These are phyloP conservation scores for Triticum monococcum DNA, from an alignment of 176 grass and related monocot species.

Conservation along the genomic window DNA sequence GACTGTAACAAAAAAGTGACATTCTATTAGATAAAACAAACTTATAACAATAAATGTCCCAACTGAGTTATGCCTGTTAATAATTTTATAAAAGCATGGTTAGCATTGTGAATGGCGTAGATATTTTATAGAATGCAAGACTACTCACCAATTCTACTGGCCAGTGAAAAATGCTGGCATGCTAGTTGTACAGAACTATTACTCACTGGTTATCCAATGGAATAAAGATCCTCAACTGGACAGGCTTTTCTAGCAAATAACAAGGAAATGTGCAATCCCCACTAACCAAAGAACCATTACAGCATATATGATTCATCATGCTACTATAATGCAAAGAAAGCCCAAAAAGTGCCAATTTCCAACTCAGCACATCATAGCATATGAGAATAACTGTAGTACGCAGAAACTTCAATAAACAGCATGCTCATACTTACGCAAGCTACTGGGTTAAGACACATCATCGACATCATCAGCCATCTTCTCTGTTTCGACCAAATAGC, in stretches of 20 bases:
- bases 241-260: neutral
- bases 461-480: constrained; percentile 78
- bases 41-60: neutral
- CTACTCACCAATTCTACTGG: neutral
- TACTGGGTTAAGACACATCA: constrained; percentile 79
- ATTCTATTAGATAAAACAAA: neutral
- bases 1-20: constrained; percentile 51
- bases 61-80: neutral
- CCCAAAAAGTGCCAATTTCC: neutral
- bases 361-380: neutral
- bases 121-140: neutral
- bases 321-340: neutral
- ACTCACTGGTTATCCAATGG: neutral
- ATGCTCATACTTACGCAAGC: constrained; percentile 52
- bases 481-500: constrained; percentile 81
- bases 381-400: constrained; percentile 3
- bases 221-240: neutral
- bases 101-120: neutral
- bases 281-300: neutral
- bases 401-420: neutral
- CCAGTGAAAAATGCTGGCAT: neutral
- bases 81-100: neutral
- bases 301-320: neutral
- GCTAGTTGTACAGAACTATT: neutral
- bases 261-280: neutral